phyloP scores from a whole-genome alignment of 179 eudicot genomes.

The Drosera spatulata region DNA sequence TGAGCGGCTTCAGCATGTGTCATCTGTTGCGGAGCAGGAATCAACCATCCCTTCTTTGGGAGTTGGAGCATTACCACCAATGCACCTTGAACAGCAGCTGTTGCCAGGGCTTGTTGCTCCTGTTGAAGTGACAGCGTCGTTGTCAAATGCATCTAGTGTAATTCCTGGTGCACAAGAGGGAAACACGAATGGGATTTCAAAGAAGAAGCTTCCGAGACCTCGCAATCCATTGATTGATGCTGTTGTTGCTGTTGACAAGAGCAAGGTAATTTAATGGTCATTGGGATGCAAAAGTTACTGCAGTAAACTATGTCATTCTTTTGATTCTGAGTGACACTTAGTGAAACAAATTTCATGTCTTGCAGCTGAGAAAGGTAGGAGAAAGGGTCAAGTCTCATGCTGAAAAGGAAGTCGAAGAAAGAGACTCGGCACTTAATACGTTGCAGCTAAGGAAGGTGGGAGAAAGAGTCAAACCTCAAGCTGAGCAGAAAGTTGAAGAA shows the following conservation, averaged over 20 bases:
- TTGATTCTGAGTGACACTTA: neutral
- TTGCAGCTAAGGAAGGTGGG: conserved; percentile 78
- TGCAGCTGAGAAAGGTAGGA: neutral
- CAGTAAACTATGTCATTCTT: neutral
- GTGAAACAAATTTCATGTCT: neutral
- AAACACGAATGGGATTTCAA: conserved; percentile 32
- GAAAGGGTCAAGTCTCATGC: too few species aligned
- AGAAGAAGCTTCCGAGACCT: conserved; percentile 64
- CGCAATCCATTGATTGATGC: conserved; percentile 90
- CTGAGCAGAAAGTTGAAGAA: conserved; percentile 10
- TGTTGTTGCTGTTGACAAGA: conserved; percentile 80
- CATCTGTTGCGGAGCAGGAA: conserved; percentile 15
- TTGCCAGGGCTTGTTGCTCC: conserved; percentile 20
- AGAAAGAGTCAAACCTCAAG: conserved; percentile 28
- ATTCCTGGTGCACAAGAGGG: conserved; percentile 25
- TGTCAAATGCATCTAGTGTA: conserved; percentile 18
- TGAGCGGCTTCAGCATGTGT: conserved; percentile 14
- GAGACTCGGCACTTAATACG: neutral
- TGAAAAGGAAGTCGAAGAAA: too few species aligned
- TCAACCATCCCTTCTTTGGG: conserved; percentile 12
- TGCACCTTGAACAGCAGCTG: conserved; percentile 19
- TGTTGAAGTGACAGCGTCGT: conserved; percentile 27
- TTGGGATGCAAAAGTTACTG: too few species aligned
- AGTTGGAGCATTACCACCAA: conserved; percentile 9
- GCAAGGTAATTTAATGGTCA: conserved; percentile 45